Evolutionary conservation across 2,329 filamentous ascomycete species (phyloP), one percentile per base, ranked within the genome.

Genomic region (Daldinia sp.): DNA sequence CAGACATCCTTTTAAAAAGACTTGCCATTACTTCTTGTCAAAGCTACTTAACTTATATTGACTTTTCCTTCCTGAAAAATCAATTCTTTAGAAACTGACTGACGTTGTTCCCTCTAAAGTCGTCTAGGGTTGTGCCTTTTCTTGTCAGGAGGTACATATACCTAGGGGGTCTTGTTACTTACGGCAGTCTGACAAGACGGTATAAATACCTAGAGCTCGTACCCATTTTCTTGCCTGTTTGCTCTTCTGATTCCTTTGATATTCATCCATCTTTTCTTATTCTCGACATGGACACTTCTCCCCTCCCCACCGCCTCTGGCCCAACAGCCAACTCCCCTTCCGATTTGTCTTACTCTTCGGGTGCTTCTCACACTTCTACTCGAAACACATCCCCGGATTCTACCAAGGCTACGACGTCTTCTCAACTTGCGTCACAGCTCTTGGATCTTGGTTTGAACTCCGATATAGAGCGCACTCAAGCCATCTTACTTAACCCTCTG

Each of bases 261-360:
- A 70, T 69, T 69, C 56, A 58, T 65, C 63, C 33, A 9, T 35
- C 33, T 35, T 58, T 58, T 61, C 37, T 61, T 41, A 48, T 54
- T 71, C 26, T 73, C 75, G 71, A 67, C 56, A 78, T 78, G 76
- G 76, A 73, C 57, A 60, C 64, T 51, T 60, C 70, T 62, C 58
- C 69, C 33, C 65, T 62, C 63, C 57, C 63, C 70, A 67, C 67
- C 54, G 41, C 65, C 54, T 68, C 71, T 65, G 67, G 65, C 42
- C 65, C 68, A 71, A 65, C 67, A 48, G 50, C 70, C 48, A 70
- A 72, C 58, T 76, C 74, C 46, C 73, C 74, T 41, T 76, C 76
- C 59, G 69, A 73, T 46, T 35, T 74, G 67, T 78, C 76, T 69
- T 75, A 73, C 65, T 77, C 72, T n/a, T 75, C 76, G 53, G 72